A percentile compares a stretch with the other conserved stretches of the same genome.
Conservation (phyloP, 2,329 filamentous ascomycete genomes). For the Trichophaea hybrida region DNA sequence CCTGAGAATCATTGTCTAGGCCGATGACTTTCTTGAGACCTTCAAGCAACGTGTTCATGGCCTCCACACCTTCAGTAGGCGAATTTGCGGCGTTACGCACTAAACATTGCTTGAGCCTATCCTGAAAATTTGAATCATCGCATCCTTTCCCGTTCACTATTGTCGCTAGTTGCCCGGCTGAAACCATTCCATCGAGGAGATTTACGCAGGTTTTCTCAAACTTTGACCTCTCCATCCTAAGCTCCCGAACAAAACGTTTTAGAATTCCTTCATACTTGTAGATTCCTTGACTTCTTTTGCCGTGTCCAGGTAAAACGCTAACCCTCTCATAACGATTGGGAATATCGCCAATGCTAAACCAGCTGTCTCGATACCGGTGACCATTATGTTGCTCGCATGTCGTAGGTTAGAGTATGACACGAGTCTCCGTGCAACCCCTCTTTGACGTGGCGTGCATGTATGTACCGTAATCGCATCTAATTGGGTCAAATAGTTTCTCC, state of each 20-base stretch:
- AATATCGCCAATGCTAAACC: not conserved
- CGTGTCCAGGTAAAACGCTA: not conserved
- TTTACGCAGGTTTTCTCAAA: slow-evolving; percentile 26
- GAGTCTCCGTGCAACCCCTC: not conserved
- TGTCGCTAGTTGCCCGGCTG: not conserved
- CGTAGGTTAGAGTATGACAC: not conserved
- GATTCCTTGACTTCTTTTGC: not conserved
- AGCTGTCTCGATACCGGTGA: not conserved
- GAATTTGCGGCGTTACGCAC: too few relatives aligned
- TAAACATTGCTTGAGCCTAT: too few relatives aligned
- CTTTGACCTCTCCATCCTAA: slow-evolving; percentile 23
- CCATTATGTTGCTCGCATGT: not conserved
- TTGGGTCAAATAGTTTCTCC: not conserved
- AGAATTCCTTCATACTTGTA: not conserved
- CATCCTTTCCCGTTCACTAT: not conserved
- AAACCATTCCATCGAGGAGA: slow-evolving; percentile 6
- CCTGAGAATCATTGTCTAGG: too few relatives aligned
- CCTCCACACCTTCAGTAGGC: too few relatives aligned
- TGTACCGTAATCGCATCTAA: not conserved
- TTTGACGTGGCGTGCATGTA: not conserved
- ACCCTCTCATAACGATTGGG: not conserved
- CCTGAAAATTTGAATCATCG: not conserved
- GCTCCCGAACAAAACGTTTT: not conserved
- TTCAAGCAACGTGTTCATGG: too few relatives aligned
- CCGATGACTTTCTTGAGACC: too few relatives aligned